A percentile compares a stretch with the other conserved stretches of the same genome.
Conservation (phyloP, 176 grass and related monocot genomes). For the Oryza punctata region DNA sequence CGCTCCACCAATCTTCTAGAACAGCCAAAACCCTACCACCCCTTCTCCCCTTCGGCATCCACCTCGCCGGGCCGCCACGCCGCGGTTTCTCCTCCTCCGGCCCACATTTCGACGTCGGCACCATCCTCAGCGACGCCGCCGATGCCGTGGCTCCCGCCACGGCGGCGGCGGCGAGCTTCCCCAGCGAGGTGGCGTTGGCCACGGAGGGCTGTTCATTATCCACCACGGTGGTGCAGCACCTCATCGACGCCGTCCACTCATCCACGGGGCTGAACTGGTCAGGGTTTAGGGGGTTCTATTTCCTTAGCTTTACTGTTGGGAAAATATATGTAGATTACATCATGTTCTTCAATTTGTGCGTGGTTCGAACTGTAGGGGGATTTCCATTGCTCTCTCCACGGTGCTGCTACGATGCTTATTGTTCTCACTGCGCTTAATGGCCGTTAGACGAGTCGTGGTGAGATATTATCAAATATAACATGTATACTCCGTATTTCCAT, state of each 20-base stretch:
- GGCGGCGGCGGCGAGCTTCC: constrained; percentile 12
- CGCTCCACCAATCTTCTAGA: neutral
- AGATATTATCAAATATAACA: neutral
- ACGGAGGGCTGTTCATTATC: constrained; percentile 33
- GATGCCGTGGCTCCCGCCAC: neutral
- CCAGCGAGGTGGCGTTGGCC: constrained; percentile 50
- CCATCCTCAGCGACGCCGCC: neutral
- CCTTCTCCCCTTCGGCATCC: neutral
- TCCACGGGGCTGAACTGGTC: constrained; percentile 54
- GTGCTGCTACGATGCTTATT: neutral
- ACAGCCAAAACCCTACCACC: neutral
- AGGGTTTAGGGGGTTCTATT: constrained; percentile 9
- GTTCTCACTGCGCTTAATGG: neutral
- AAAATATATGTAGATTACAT: neutral
- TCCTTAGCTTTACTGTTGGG: neutral
- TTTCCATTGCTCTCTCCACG: constrained; percentile 19
- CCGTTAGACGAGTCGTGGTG: neutral
- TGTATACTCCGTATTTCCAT: too few species aligned
- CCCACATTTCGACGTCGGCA: constrained; percentile 16
- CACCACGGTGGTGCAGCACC: constrained; percentile 39
- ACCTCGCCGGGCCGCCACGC: neutral
- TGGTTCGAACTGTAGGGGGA: constrained; percentile 14
- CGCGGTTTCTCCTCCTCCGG: constrained; percentile 9
- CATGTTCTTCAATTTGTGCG: neutral
- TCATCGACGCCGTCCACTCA: constrained; percentile 49